Evolutionary conservation across 768 basidiomycete species (phyloP).

Genomic region (Royoungia palumana): DNA sequence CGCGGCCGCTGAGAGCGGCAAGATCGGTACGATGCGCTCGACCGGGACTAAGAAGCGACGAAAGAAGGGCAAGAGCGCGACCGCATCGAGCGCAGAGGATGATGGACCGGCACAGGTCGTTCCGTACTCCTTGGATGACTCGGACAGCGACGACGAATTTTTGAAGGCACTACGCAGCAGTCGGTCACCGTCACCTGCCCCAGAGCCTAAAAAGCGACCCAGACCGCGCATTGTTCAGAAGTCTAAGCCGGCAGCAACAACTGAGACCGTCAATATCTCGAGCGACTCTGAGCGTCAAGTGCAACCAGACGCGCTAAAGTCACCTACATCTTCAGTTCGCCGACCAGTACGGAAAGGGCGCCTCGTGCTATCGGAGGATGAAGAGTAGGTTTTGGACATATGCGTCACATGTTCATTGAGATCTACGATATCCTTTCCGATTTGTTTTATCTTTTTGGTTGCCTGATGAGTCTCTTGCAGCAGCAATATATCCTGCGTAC

Average conservation of each 20-base stretch:
- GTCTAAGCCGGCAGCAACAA: conserved; percentile 7
- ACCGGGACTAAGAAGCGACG: conserved; percentile 59
- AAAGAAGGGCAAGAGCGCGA: conserved; percentile 42
- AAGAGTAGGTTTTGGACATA: conserved; percentile 20
- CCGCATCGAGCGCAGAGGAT: conserved; percentile 38
- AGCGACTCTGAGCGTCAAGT: conserved; percentile 19
- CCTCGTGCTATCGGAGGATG: conserved; percentile 40
- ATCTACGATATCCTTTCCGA: conserved; percentile 1
- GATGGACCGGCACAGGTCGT: conserved; percentile 16
- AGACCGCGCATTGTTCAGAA: conserved; percentile 44
- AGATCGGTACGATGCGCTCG: conserved; percentile 41
- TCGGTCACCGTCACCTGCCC: conserved; percentile 22
- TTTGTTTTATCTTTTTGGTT: background rate
- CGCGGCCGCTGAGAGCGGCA: conserved; percentile 43
- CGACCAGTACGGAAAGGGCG: conserved; percentile 26
- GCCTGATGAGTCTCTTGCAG: conserved; percentile 8
- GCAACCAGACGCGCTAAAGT: background rate
- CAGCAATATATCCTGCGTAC: background rate
- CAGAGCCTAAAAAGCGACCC: conserved; percentile 24
- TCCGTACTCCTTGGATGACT: conserved; percentile 15
- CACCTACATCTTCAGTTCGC: conserved; percentile 6
- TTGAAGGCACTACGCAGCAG: conserved; percentile 18
- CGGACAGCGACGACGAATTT: conserved; percentile 28
- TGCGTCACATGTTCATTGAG: conserved; percentile 4
- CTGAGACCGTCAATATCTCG: conserved; percentile 18